phyloP scores from a whole-genome alignment of 2,329 filamentous ascomycete genomes.

The Aspergillus hortae region DNA sequence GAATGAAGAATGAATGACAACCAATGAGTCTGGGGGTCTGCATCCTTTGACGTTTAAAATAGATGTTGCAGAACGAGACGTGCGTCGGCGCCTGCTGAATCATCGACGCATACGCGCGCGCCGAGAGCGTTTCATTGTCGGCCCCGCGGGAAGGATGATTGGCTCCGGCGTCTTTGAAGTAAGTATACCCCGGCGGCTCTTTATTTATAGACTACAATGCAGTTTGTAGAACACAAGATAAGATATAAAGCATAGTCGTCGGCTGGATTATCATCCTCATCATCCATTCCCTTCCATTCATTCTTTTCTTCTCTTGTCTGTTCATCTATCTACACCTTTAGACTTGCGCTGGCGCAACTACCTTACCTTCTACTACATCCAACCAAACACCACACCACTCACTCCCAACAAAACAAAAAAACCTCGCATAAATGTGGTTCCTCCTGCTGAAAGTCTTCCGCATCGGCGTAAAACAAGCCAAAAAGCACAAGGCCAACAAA shows the following conservation, averaged over 20 bases:
- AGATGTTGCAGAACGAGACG: background rate
- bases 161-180: too few relatives aligned
- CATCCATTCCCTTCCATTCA: constrained; percentile 9
- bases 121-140: too few relatives aligned
- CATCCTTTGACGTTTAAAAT: background rate
- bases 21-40: background rate
- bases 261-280: background rate
- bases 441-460: constrained; percentile 26
- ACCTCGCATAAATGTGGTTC: constrained; percentile 24
- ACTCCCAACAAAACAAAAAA: constrained; percentile 3
- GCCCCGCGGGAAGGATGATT: too few relatives aligned
- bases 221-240: too few relatives aligned
- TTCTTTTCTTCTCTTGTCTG: constrained; percentile 5
- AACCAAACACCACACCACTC: background rate
- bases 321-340: constrained; percentile 6
- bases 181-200: too few relatives aligned
- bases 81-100: background rate
- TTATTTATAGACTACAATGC: too few relatives aligned
- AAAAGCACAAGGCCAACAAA: constrained; percentile 29
- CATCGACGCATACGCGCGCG: too few relatives aligned
- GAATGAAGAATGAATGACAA: background rate
- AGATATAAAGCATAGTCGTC: too few relatives aligned
- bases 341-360: constrained; percentile 13
- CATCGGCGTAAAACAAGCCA: constrained; percentile 26
- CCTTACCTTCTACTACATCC: background rate